Base-by-base conservation (phyloP, 257 asterid genomes). In the Fraxinus anomala region DNA sequence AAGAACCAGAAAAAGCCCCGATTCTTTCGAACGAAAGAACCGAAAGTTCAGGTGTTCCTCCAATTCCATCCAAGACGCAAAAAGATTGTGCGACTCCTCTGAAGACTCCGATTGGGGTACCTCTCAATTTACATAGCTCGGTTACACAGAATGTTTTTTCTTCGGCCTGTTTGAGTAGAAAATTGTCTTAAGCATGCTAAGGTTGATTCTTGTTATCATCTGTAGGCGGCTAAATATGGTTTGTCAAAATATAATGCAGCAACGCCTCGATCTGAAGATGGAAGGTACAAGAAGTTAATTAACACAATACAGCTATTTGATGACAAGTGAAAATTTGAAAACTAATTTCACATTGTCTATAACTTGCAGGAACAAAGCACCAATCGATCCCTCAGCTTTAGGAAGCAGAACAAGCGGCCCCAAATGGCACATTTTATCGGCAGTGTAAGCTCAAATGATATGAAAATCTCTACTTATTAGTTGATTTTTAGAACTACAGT, bases 401-500 rank as follows among this genome's bases (percentile, higher is more conserved):
- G 90, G 96, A 82, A 88, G 85, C 86, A 90, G 85, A 92, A 87
- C 92, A 73, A 63, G 85, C 17, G 91, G 90, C 74, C 91, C 92
- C 26, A 91, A 86, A 81, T 87, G 99, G 96, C 87, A 87, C 83
- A 74, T 91, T 76, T 79, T 90, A 76, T 87, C 97, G 42, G 85
- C 97, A 23, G 90, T 88, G 97, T 94, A 88, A 89, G 97, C 87
- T 56, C 61, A 28, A 66, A 71, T 21, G 31, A 76, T 63, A 21
- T 36, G 63, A 30, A 24, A 37, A 14, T 42, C 49, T 40, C 16
- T 40, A 8, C 49, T 40, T 40, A 40, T 2, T 40, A 1, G 14
- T 9, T 40, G 16, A 40, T 40, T 40, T 40, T 40, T 40, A 40
- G 49, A 10, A 1, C 49, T 11, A 11, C 16, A 40, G 49, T 40